Evolutionary conservation across 148 eudicot genomes (phyloP), one percentile per base, ranked within the genome.

Genomic region (Chenopodium album): DNA sequence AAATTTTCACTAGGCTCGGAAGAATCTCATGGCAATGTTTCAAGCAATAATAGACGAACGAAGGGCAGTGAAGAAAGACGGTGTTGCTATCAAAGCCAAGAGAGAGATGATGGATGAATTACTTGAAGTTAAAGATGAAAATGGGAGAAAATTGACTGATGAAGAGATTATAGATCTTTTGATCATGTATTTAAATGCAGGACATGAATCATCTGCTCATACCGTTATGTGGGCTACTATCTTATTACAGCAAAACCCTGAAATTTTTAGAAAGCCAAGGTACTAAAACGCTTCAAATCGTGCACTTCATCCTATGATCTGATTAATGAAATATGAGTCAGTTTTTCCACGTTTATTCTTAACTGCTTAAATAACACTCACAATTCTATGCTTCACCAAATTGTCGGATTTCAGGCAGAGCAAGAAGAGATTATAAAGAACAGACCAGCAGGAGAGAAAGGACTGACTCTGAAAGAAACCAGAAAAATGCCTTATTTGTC

Each of bases 151-250:
- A 78, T 85, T 96, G 71, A 88, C 83, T 3, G 98, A 96, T 65
- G 94, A 91, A 69, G 98, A 96, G 81, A 92, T 96, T 44, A 96
- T 92, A 17, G 99, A 96, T 84, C 63, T 90, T 26, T 80, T 96
- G 62, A 77, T 96, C 9, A 92, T 94, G 98, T 96, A 96, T 87
- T 84, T 94, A 66, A 96, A 96, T 88, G 99, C 98, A 16, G 98
- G 98, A 60, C 99, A 96, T 89, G 98, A 96, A 88, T 94, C 99
- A 44, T 96, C 99, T 1, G 99, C 92, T 74, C 98, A 96, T 75
- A 90, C 90, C 64, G 88, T 90, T 31, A 96, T 86, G 89, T 96
- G 99, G 99, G 93, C 98, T n/a, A 89, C 94, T 47, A 68, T 91
- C 72, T 85, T 92, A 37, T 79, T 96, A 63, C 97, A 92, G 85